Evolutionary conservation across 129 eudicot species (phyloP).

Genomic region (Escallonia herrerae): DNA sequence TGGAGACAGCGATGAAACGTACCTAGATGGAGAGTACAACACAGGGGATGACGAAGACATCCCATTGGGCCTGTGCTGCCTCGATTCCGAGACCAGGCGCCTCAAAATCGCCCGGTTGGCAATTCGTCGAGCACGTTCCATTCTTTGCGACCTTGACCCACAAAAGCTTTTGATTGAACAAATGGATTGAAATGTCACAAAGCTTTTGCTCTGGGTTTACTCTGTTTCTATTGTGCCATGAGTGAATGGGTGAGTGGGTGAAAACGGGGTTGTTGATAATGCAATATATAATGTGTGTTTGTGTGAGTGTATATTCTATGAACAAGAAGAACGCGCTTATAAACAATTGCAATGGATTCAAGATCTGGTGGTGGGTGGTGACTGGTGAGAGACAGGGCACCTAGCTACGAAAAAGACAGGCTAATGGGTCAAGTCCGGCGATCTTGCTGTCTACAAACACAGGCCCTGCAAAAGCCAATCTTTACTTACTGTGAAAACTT

Average conservation of each 20-base stretch:
- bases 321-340: slow-evolving; percentile 8
- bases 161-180: not conserved
- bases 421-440: slow-evolving; percentile 21
- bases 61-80: slow-evolving; percentile 22
- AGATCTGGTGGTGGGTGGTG: slow-evolving; percentile 31
- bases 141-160: slow-evolving; percentile 7
- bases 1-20: slow-evolving; percentile 44
- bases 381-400: slow-evolving; percentile 25
- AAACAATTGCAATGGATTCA: not conserved
- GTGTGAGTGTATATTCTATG: slow-evolving; percentile 8
- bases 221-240: slow-evolving; percentile 14
- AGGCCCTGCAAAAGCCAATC: not conserved
- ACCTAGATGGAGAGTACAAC: slow-evolving; percentile 42
- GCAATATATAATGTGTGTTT: not conserved
- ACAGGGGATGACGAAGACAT: slow-evolving; percentile 24
- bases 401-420: slow-evolving; percentile 24
- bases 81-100: slow-evolving; percentile 57
- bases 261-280: slow-evolving; percentile 19
- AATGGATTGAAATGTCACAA: slow-evolving; percentile 5
- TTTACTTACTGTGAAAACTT: not conserved
- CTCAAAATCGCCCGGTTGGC: slow-evolving; percentile 55
- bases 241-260: slow-evolving; percentile 53
- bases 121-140: slow-evolving; percentile 81
- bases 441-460: not conserved
- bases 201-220: not conserved